Percentiles rank a stretch among this genome's conserved stretches.
phyloP scores from a whole-genome alignment of 805 yeast species.

The Suhomyces sp. region DNA sequence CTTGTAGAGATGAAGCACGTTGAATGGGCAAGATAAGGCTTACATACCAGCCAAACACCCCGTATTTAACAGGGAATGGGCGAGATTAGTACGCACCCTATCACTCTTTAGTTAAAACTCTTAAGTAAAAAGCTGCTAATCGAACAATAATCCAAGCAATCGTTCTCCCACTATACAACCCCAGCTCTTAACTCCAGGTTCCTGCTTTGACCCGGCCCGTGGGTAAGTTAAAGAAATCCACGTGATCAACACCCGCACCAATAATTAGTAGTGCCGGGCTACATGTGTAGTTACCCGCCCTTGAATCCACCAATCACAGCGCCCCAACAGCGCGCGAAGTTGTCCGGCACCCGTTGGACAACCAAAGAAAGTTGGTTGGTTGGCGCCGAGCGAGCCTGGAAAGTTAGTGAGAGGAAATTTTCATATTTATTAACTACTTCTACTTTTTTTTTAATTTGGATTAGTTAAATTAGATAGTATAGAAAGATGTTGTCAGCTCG shows the following conservation, averaged over 20 bases:
- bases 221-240: conserved; percentile 3
- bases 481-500: conserved; percentile 75
- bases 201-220: background rate
- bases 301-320: conserved; percentile 10
- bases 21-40: background rate
- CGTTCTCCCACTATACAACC: background rate
- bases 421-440: conserved; percentile 11
- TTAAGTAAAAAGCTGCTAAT: background rate
- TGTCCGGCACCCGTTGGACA: conserved; percentile 5
- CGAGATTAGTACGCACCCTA: background rate
- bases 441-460: conserved; percentile 15
- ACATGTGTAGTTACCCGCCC: conserved; percentile 7
- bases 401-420: conserved; percentile 4
- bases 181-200: background rate
- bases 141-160: background rate
- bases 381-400: conserved; percentile 4
- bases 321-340: conserved; percentile 5
- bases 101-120: background rate
- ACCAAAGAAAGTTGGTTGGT: conserved; percentile 10
- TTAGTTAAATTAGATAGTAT: conserved; percentile 9
- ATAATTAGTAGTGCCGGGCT: background rate
- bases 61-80: background rate
- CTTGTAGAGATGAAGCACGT: background rate
- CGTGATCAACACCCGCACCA: conserved; percentile 3
- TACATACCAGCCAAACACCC: background rate